These are phyloP conservation scores for Eragrostis nindensis DNA, from an alignment of 176 grass and related monocot species.

Conservation along the genomic window DNA sequence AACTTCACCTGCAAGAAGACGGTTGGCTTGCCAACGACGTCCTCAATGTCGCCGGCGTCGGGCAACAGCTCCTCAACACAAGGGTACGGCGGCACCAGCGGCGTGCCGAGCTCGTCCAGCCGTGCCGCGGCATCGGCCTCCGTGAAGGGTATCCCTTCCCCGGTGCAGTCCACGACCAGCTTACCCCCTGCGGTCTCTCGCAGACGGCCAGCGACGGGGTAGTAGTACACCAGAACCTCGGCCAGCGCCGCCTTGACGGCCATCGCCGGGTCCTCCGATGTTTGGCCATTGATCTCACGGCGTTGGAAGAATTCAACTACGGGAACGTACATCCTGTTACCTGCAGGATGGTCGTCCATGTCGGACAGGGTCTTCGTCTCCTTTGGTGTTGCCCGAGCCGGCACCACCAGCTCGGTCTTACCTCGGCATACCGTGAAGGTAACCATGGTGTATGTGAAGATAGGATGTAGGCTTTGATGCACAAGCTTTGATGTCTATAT, in stretches of 20 bases:
- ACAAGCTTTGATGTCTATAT: too few species aligned
- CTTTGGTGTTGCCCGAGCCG: not conserved
- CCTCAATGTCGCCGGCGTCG: not conserved
- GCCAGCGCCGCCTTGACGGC: slow-evolving; percentile 1
- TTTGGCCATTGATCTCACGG: not conserved
- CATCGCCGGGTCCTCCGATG: not conserved
- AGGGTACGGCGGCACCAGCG: slow-evolving; percentile 1
- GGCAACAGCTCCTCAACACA: slow-evolving; percentile 21
- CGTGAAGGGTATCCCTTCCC: slow-evolving; percentile 43
- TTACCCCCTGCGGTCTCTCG: slow-evolving; percentile 12
- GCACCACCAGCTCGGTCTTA: not conserved
- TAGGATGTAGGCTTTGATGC: too few species aligned
- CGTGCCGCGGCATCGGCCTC: not conserved
- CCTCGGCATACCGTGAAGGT: not conserved
- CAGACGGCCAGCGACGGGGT: slow-evolving; percentile 41
- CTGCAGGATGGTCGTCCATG: not conserved
- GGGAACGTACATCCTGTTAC: not conserved
- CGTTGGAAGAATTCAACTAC: not conserved
- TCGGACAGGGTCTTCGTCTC: not conserved
- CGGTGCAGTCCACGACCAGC: slow-evolving; percentile 36
- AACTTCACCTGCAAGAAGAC: too few species aligned
- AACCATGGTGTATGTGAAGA: not conserved
- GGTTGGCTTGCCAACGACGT: too few species aligned
- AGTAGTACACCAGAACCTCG: slow-evolving; percentile 32
- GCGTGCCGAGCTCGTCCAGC: not conserved